A percentile compares a stretch with the other conserved stretches of the same genome.
Evolutionary conservation across 257 asterid genomes (phyloP).

Genomic region (Ophiorrhiza pumila): DNA sequence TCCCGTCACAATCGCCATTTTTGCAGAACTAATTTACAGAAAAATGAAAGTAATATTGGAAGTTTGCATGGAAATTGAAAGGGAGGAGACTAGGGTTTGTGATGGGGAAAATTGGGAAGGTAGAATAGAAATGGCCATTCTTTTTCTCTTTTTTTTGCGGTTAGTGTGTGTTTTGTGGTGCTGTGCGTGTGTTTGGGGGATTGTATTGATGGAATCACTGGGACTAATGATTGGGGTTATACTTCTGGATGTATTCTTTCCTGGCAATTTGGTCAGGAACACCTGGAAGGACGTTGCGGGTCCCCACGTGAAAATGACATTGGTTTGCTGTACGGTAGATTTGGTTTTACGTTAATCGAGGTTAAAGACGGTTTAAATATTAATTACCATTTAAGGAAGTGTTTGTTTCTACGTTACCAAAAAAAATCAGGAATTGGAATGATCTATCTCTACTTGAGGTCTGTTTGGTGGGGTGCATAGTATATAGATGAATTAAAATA

Average conservation of each 20-base stretch:
- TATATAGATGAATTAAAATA: too few relatives aligned
- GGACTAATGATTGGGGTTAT: slow-evolving; percentile 20
- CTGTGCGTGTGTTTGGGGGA: slow-evolving; percentile 13
- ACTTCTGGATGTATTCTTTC: background rate
- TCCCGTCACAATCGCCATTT: slow-evolving; percentile 81
- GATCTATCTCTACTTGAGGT: too few relatives aligned
- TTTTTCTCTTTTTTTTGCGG: background rate
- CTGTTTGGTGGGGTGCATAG: too few relatives aligned
- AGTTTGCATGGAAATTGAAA: background rate
- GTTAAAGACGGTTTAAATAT: too few relatives aligned
- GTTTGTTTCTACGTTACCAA: too few relatives aligned
- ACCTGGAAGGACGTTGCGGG: slow-evolving; percentile 6
- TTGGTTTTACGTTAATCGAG: background rate
- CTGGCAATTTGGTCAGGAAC: slow-evolving; percentile 7
- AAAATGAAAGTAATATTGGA: background rate
- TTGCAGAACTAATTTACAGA: background rate
- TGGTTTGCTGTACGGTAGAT: background rate
- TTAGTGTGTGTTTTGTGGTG: slow-evolving; percentile 10
- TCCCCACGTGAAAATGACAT: background rate
- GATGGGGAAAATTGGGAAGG: slow-evolving; percentile 29
- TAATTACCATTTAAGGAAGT: too few relatives aligned
- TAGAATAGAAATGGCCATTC: slow-evolving; percentile 39
- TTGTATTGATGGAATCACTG: slow-evolving; percentile 29
- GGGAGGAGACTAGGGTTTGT: slow-evolving; percentile 22
- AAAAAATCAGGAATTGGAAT: too few relatives aligned